Conservation (phyloP, 2,329 filamentous ascomycete genomes). For the Hypoxylon sp. region DNA sequence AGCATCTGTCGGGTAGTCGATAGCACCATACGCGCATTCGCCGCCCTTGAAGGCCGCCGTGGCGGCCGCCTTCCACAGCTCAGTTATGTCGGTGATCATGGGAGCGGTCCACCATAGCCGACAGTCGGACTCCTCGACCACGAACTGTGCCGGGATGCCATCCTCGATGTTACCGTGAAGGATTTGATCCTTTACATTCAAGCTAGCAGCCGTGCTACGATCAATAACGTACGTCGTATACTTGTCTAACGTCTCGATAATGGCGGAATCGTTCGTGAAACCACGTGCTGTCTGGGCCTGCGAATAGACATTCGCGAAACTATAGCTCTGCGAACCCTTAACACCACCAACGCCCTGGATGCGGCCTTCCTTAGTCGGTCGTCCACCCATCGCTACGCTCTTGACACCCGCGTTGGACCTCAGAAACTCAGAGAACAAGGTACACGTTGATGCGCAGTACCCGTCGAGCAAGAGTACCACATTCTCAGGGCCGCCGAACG, state of each 20-base stretch:
- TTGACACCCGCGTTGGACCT: conserved; percentile 67
- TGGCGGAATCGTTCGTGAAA: conserved; percentile 50
- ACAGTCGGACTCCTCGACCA: conserved; percentile 65
- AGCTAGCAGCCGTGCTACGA: conserved; percentile 53
- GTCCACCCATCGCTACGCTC: conserved; percentile 68
- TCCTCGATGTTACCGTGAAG: conserved; percentile 56
- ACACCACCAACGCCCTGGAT: conserved; percentile 70
- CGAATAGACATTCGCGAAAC: conserved; percentile 52
- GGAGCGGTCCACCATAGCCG: conserved; percentile 65
- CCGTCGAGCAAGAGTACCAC: conserved; percentile 73
- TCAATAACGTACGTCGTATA: conserved; percentile 55
- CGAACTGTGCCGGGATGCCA: conserved; percentile 63
- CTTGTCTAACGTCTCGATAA: conserved; percentile 52
- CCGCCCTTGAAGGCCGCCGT: conserved; percentile 59
- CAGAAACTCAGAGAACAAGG: conserved; percentile 69
- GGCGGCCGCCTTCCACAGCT: conserved; percentile 63
- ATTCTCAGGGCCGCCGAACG: conserved; percentile 69
- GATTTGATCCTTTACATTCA: conserved; percentile 61
- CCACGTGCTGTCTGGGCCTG: conserved; percentile 48
- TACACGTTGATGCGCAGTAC: conserved; percentile 71
- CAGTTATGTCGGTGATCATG: conserved; percentile 64
- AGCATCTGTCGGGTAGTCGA: conserved; percentile 42
- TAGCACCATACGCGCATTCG: conserved; percentile 58
- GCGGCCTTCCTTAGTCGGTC: conserved; percentile 58
- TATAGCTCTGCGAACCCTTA: conserved; percentile 63